Base-by-base conservation (phyloP, 768 basidiomycete genomes). In the Rhizopogon sp. region DNA sequence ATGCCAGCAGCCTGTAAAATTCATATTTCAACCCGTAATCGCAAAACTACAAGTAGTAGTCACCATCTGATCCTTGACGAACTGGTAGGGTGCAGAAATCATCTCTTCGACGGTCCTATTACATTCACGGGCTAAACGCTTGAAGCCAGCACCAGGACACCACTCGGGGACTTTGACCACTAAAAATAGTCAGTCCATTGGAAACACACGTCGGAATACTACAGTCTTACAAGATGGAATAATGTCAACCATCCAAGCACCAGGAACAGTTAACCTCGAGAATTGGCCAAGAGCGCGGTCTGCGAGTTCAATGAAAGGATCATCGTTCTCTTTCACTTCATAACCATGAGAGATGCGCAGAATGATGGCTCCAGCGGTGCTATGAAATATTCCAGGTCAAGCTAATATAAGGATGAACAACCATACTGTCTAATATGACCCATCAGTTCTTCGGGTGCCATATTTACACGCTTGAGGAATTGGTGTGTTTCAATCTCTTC, bases 61-160 rank as follows among this genome's bases (percentile, higher is more conserved):
- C 43, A 84, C 84, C 70, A 85, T 76, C 64, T 85, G 80, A 56
- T 84, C 77, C 63, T 83, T 83, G 44, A 83, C 83, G 54, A 79
- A 82, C 39, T 75, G 72, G 62, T 79, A 73, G 8, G 85, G 84
- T 53, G 71, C 72, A 29, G 80, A 74, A 25, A 83, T 81, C 79
- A 83, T 76, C 46, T 84, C 76, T 13, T 67, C 60, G 29, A 86
- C 70, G 0, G 82, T 84, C 2, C 67, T 64, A 22, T 75, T 72
- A 82, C 83, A 87, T 42, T 70, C 70, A 33, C 69, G 72, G 2
- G 84, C 85, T 58, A 70, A 78, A 56, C 67, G 62, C 62, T 82
- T 74, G 69, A 84, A 86, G 0, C 72, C 72, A 41, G 76, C 76
- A 1, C 83, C 82, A 29, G 83, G 83, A 20, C 83, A 60, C 79